Percentiles rank a stretch among this genome's conserved stretches.
These are phyloP conservation scores for Aspergillus sp. DNA, from an alignment of 2,329 filamentous ascomycete genomes.

Conservation along the genomic window DNA sequence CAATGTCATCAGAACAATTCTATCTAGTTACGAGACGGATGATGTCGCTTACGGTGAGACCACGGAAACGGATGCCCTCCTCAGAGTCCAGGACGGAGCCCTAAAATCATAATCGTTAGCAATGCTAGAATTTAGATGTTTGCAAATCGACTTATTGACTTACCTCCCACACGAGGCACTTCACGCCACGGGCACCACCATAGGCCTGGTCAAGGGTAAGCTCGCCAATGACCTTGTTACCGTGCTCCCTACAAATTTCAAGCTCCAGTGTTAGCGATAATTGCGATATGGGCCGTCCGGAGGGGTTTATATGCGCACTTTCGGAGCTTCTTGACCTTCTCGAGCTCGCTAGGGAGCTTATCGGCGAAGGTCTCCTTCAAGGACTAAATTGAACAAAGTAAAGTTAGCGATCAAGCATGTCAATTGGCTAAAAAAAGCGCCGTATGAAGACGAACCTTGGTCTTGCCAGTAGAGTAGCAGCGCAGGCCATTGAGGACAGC, in stretches of 20 bases:
- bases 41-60: conserved; percentile 69
- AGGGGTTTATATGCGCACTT: conserved; percentile 64
- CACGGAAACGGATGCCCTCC: conserved; percentile 99
- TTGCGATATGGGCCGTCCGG: neutral
- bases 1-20: conserved; percentile 21
- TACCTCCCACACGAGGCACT: conserved; percentile 95
- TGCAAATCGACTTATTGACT: conserved; percentile 2
- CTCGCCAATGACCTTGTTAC: conserved; percentile 93
- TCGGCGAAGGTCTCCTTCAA: conserved; percentile 98
- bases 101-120: conserved; percentile 32
- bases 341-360: conserved; percentile 91
- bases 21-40: neutral
- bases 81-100: conserved; percentile 96
- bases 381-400: conserved; percentile 58
- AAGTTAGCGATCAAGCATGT: conserved; percentile 25
- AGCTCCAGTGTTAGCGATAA: conserved; percentile 20
- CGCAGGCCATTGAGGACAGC: conserved; percentile 79
- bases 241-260: conserved; percentile 70
- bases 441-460: conserved; percentile 60
- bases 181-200: conserved; percentile 98
- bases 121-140: neutral
- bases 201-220: conserved; percentile 99
- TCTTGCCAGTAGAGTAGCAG: conserved; percentile 86
- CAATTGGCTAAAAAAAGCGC: conserved; percentile 27
- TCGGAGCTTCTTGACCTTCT: conserved; percentile 98